Percentiles rank a stretch among this genome's conserved stretches.
These are phyloP conservation scores for Fusarium sp. DNA, from an alignment of 2,329 filamentous ascomycete species.

Conservation along the genomic window DNA sequence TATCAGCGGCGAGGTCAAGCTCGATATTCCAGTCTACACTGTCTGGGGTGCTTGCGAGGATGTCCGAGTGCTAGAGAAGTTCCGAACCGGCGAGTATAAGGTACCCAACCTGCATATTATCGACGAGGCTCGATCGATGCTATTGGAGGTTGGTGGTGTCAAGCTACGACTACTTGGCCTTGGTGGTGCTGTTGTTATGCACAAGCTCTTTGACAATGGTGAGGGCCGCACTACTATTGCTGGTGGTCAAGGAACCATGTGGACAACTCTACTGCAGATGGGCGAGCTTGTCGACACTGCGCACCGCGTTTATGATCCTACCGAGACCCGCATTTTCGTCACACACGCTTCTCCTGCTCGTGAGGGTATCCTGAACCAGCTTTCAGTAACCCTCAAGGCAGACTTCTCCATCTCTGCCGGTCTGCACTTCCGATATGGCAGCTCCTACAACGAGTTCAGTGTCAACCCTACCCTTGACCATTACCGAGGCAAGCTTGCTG, in stretches of 20 bases:
- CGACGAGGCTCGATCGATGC: conserved; percentile 95
- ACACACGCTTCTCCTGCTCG: conserved; percentile 97
- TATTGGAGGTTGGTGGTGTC: conserved; percentile 94
- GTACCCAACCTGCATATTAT: conserved; percentile 98
- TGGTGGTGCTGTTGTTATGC: conserved; percentile 98
- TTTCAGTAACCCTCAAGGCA: conserved; percentile 96
- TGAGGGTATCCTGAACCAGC: conserved; percentile 96
- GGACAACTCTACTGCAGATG: conserved; percentile 98
- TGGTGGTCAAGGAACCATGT: conserved; percentile 98
- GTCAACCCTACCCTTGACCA: conserved; percentile 98
- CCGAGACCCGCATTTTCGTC: conserved; percentile 95
- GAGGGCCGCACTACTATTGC: conserved; percentile 98
- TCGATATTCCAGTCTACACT: conserved; percentile 97
- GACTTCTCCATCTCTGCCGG: conserved; percentile 98
- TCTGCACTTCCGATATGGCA: conserved; percentile 97
- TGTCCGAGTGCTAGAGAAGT: conserved; percentile 96
- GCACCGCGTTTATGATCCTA: conserved; percentile 97
- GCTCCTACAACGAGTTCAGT: conserved; percentile 99
- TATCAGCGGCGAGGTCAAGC: conserved; percentile 86
- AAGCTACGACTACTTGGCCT: conserved; percentile 94
- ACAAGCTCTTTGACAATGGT: conserved; percentile 99
- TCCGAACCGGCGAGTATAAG: conserved; percentile 97
- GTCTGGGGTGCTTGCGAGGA: conserved; percentile 99
- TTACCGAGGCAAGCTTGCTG: conserved; percentile 97
- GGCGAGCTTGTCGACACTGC: conserved; percentile 97